Percentiles rank a stretch among this genome's conserved stretches.
Evolutionary conservation across 2,329 filamentous ascomycete species (phyloP).

Genomic region (Aspergillus hiratsukae): DNA sequence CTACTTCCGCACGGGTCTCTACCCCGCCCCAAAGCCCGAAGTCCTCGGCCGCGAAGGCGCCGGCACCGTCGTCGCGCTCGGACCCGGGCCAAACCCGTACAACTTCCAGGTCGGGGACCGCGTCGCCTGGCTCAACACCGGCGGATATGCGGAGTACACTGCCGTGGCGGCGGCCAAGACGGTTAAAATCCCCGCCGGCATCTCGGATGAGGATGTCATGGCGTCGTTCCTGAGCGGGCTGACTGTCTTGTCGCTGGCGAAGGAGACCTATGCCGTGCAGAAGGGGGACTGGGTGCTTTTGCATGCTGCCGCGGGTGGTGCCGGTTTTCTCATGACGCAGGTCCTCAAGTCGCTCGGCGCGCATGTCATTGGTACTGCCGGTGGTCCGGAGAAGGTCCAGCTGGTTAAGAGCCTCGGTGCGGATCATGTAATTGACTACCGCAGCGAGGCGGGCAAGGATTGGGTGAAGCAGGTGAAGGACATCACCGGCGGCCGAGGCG

Average conservation of each 20-base stretch:
- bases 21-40: conserved; percentile 66
- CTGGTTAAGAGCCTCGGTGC: conserved; percentile 65
- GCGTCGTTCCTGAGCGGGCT: conserved; percentile 75
- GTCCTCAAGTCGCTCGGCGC: conserved; percentile 69
- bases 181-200: conserved; percentile 58
- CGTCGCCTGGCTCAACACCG: conserved; percentile 63
- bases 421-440: conserved; percentile 70
- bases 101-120: conserved; percentile 62
- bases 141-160: conserved; percentile 58
- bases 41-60: conserved; percentile 75
- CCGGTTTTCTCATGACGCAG: conserved; percentile 71
- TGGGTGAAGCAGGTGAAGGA: conserved; percentile 78
- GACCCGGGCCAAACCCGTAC: conserved; percentile 47
- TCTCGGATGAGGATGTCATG: conserved; percentile 60
- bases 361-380: conserved; percentile 73
- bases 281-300: conserved; percentile 77
- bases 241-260: conserved; percentile 73
- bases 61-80: conserved; percentile 63
- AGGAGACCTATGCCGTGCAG: conserved; percentile 64
- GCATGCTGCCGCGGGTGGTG: conserved; percentile 80
- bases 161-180: conserved; percentile 50
- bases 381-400: conserved; percentile 65
- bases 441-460: conserved; percentile 76
- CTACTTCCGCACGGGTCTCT: conserved; percentile 84
- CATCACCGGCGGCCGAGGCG: conserved; percentile 69